Base-by-base conservation (phyloP, 2,329 filamentous ascomycete genomes). In the Penicillium sp. region DNA sequence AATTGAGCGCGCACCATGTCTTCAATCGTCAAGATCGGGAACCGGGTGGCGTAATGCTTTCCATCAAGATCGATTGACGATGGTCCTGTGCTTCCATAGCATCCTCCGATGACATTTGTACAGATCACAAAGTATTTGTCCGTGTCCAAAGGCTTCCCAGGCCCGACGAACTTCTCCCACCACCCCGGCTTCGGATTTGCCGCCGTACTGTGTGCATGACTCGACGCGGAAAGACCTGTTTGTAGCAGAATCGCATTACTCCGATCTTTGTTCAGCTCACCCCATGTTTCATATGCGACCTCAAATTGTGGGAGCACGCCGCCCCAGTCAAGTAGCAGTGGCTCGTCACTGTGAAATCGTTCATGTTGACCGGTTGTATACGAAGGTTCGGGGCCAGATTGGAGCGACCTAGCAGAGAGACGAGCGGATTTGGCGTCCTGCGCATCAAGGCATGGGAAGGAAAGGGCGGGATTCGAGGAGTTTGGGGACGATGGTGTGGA, bases 91-190 rank as follows among this genome's bases (percentile, higher is more conserved):
- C 92, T 97, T 38, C 95, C 95, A 76, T 95, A 98, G 79, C 95
- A 99, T 6, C 95, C 93, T 56, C 95, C 95, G 41, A 99, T 85
- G 51, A 98, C 93, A 75, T 99, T 99, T 9, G 95, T 98, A 80
- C 95, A 99, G 64, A 99, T 92, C 63, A 99, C 82, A 73, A 93
- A 92, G 82, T 96, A 96, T 75, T 92, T 94, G 77, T 94, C 82
- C 1, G 95, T 99, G 76, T 99, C 92, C 9, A 99, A 80, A 11
- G 92, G 91, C 21, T 85, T 85, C 0, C 91, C 92, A 0, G 93
- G 91, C 0, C 95, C 95, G 72, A 99, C 98, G 76, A 99, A 99
- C 77, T 91, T 94, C 79, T 99, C 95, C 95, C 95, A 99, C 95
- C 95, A 99, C 3, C 95, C 95, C 0, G 93, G 90, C 75, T 93